Conservation (phyloP, 192 early-diverging fungal genomes). For the Backusella mclennaniae region DNA sequence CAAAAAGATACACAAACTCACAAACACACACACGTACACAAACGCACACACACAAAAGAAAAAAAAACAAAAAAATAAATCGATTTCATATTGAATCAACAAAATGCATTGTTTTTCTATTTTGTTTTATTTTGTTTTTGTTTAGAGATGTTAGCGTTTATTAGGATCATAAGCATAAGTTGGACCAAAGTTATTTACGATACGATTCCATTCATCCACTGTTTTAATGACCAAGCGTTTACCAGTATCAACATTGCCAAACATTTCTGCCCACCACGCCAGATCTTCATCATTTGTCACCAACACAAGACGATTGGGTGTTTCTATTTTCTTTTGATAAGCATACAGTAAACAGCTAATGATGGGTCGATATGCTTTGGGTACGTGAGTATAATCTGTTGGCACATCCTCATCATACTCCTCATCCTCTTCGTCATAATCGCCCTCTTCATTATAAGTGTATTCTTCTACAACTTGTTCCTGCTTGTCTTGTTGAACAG, state of each 20-base stretch:
- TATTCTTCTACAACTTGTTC: slow-evolving; percentile 10
- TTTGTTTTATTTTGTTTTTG: not conserved
- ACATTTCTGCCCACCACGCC: slow-evolving; percentile 46
- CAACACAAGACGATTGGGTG: slow-evolving; percentile 37
- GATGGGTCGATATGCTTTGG: slow-evolving; percentile 45
- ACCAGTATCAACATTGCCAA: slow-evolving; percentile 33
- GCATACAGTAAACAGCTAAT: slow-evolving; percentile 46
- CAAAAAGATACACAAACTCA: not conserved
- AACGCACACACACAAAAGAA: not conserved
- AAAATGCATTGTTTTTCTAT: not conserved
- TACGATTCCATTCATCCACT: slow-evolving; percentile 31
- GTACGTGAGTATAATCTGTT: slow-evolving; percentile 39
- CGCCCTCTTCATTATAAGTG: slow-evolving; percentile 13
- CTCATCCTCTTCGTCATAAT: not conserved
- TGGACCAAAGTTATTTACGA: slow-evolving; percentile 7
- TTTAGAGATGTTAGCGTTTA: not conserved
- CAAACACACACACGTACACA: not conserved
- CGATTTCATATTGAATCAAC: not conserved
- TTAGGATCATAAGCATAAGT: not conserved
- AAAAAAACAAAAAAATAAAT: not conserved
- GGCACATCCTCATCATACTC: slow-evolving; percentile 30
- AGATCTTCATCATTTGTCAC: slow-evolving; percentile 52
- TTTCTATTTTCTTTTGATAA: slow-evolving; percentile 28
- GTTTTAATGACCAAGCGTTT: slow-evolving; percentile 18
- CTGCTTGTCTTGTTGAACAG: not conserved